Conservation (phyloP, 495 filamentous ascomycete genomes). For the Chaetomium tenue region DNA sequence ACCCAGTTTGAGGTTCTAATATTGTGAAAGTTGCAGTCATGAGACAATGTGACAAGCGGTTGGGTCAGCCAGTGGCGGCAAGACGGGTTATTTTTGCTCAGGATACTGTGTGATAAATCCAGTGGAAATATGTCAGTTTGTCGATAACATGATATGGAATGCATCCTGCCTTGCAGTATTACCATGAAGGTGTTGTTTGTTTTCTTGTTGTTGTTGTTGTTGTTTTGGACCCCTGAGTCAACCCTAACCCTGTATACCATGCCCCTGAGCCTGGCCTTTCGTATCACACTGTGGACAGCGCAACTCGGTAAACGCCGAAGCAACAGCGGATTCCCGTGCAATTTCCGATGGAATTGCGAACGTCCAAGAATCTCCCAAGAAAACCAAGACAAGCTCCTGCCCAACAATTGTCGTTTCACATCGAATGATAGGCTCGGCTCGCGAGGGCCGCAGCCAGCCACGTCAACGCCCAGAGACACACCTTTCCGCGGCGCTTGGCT, state of each 20-base stretch:
- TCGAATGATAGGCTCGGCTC: not conserved
- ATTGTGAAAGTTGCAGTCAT: too few relatives aligned
- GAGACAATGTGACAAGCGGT: too few relatives aligned
- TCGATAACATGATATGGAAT: too few relatives aligned
- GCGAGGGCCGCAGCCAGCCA: not conserved
- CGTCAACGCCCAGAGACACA: not conserved
- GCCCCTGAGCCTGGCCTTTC: not conserved
- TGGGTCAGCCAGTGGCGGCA: too few relatives aligned
- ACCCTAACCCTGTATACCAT: not conserved
- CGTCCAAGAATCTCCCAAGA: not conserved
- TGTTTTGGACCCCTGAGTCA: not conserved
- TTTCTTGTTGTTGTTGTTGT: not conserved
- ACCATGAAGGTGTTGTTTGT: not conserved
- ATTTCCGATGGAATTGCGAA: not conserved
- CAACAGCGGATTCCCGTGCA: slow-evolving; percentile 7
- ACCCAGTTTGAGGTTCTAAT: too few relatives aligned
- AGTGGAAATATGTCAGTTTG: too few relatives aligned
- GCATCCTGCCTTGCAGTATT: too few relatives aligned
- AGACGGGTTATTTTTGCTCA: too few relatives aligned
- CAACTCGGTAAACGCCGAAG: not conserved
- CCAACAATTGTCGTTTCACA: not conserved
- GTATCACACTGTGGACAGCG: not conserved
- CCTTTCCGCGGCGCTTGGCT: not conserved
- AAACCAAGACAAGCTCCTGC: not conserved
- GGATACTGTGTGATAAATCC: too few relatives aligned